These are phyloP conservation scores for Sporothrix brasiliensis DNA, from an alignment of 2,329 filamentous ascomycete species.

Conservation along the genomic window DNA sequence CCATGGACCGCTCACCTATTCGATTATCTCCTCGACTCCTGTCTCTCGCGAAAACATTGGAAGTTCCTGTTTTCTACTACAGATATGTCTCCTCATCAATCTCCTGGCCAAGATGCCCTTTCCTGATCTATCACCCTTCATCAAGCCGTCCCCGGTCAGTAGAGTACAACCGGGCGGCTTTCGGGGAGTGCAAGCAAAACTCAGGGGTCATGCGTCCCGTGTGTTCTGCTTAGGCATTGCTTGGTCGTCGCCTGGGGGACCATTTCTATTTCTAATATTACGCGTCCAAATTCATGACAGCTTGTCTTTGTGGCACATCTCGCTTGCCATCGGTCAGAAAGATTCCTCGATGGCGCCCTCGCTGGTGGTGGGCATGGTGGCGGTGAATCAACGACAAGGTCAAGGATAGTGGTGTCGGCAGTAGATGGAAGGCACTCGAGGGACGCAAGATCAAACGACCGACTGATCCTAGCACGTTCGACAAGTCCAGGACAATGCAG, in stretches of 20 bases:
- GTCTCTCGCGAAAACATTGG: not conserved
- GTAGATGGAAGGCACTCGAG: not conserved
- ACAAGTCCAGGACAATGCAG: slow-evolving; percentile 10
- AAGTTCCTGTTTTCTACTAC: no score
- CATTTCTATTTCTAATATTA: slow-evolving; percentile 23
- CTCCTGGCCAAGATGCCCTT: not conserved
- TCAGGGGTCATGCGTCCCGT: not conserved
- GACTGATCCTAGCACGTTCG: not conserved
- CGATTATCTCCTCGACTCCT: not conserved
- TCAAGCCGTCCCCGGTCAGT: not conserved
- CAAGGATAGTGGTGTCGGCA: not conserved
- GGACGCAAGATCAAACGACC: not conserved
- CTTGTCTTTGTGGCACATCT: slow-evolving; percentile 18
- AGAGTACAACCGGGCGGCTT: not conserved
- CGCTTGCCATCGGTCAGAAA: slow-evolving; percentile 1
- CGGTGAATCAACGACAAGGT: slow-evolving; percentile 12
- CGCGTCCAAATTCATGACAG: slow-evolving; percentile 1
- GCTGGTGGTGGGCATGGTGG: slow-evolving; percentile 12
- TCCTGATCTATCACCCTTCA: not conserved
- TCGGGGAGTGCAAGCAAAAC: slow-evolving; percentile 16
- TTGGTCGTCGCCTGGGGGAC: not conserved
- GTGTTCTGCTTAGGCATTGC: slow-evolving; percentile 8
- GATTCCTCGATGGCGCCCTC: not conserved
- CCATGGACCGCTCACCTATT: not conserved
- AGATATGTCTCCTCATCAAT: not conserved